A percentile compares a stretch with the other conserved stretches of the same genome.
Evolutionary conservation across 495 filamentous ascomycete genomes (phyloP).

Genomic region (Achaetomiella virescens): DNA sequence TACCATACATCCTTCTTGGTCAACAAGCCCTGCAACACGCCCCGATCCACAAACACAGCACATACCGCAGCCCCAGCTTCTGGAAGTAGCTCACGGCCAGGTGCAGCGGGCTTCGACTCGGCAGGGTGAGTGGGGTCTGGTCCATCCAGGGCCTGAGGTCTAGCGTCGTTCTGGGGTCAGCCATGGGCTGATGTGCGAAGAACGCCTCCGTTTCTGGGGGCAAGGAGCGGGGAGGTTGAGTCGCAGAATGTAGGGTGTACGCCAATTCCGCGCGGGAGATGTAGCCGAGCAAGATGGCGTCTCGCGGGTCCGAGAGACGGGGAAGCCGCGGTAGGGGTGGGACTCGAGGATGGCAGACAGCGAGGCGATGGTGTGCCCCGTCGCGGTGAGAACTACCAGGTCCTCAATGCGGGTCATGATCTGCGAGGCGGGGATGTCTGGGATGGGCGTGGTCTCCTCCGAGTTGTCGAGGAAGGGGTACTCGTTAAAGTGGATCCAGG

Average conservation of each 20-base stretch:
- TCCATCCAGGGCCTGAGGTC: constrained; percentile 97
- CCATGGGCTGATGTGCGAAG: constrained; percentile 76
- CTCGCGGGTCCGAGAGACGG: constrained; percentile 70
- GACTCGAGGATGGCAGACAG: constrained; percentile 61
- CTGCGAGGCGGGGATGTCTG: constrained; percentile 74
- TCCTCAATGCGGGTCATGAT: constrained; percentile 94
- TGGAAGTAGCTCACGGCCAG: constrained; percentile 88
- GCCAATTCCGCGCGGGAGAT: constrained; percentile 88
- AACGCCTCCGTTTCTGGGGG: constrained; percentile 69
- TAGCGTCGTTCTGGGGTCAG: constrained; percentile 69
- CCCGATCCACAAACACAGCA: constrained; percentile 79
- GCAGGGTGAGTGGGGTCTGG: constrained; percentile 89
- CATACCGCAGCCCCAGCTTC: constrained; percentile 83
- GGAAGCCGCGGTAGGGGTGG: constrained; percentile 85
- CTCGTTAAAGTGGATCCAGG: constrained; percentile 93
- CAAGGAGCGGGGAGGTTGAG: constrained; percentile 49
- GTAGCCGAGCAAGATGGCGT: constrained; percentile 78
- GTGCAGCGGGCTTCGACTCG: constrained; percentile 63
- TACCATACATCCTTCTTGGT: constrained; percentile 99
- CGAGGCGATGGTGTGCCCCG: constrained; percentile 75
- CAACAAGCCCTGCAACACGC: constrained; percentile 73
- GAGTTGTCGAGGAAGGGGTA: constrained; percentile 95
- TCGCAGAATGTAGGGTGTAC: constrained; percentile 63
- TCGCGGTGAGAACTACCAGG: constrained; percentile 77
- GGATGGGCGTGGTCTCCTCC: constrained; percentile 73